Conservation (phyloP, 768 basidiomycete species). For the Panaeolus cyanescens region DNA sequence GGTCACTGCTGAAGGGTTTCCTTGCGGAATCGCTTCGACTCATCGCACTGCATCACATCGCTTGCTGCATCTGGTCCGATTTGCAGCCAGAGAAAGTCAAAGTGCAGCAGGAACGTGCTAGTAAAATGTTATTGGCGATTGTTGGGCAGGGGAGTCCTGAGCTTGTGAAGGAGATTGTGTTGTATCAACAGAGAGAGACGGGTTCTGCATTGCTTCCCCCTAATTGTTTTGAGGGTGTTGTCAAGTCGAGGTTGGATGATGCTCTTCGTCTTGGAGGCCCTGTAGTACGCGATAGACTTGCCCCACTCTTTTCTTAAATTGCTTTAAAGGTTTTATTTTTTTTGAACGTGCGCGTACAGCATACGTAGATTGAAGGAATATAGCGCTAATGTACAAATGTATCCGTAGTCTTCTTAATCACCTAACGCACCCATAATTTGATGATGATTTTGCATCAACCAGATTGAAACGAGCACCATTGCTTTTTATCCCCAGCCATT, state of each 20-base stretch:
- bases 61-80: conserved; percentile 75
- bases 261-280: not conserved
- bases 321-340: not conserved
- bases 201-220: conserved; percentile 47
- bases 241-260: not conserved
- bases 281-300: not conserved
- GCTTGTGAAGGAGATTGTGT: conserved; percentile 53
- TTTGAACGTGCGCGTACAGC: too few species aligned
- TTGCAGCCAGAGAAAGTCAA: conserved; percentile 27
- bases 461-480: too few species aligned
- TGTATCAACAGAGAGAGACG: conserved; percentile 52
- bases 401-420: not conserved
- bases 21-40: conserved; percentile 62
- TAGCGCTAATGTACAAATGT: not conserved
- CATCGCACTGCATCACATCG: conserved; percentile 79
- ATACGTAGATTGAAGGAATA: not conserved
- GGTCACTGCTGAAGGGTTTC: conserved; percentile 47
- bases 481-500: too few species aligned
- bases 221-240: conserved; percentile 42
- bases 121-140: conserved; percentile 53
- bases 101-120: conserved; percentile 35
- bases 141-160: conserved; percentile 49
- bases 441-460: too few species aligned
- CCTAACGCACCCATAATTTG: not conserved
- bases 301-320: not conserved